phyloP scores from a whole-genome alignment of 129 eudicot genomes.

The Dittrichia graveolens region DNA sequence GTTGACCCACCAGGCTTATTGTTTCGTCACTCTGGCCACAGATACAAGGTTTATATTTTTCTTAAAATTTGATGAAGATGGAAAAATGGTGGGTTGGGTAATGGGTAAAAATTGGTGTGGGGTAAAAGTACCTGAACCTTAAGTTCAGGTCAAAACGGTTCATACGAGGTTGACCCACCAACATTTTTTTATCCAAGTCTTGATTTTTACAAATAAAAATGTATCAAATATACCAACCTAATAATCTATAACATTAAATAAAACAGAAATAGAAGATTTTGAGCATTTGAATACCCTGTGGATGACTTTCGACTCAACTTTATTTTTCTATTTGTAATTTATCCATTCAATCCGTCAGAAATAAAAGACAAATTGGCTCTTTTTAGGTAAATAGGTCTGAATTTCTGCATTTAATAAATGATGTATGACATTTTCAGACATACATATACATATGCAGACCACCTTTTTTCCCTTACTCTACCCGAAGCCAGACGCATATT shows the following conservation, averaged over 20 bases:
- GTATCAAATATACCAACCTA: not conserved
- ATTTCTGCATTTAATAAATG: no score
- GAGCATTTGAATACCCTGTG: not conserved
- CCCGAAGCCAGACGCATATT: no score
- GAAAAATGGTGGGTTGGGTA: not conserved
- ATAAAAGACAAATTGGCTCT: not conserved
- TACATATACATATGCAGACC: no score
- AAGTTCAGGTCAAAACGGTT: not conserved
- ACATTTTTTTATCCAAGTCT: no score
- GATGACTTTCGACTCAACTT: not conserved
- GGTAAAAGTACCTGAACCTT: not conserved
- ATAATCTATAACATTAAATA: not conserved
- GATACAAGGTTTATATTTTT: constrained; percentile 40
- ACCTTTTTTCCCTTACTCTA: no score
- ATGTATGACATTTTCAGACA: no score
- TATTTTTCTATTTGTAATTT: not conserved
- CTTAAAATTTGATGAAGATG: not conserved
- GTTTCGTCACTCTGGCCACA: constrained; percentile 91
- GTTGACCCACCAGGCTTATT: constrained; percentile 50
- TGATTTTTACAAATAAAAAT: not conserved
- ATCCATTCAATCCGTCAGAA: not conserved
- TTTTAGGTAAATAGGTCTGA: no score
- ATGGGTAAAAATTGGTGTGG: not conserved
- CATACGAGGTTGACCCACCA: constrained; percentile 2
- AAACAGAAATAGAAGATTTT: not conserved